Evolutionary conservation across 352 stramenopile species (phyloP).

Genomic region (Phytophthora kernoviae): DNA sequence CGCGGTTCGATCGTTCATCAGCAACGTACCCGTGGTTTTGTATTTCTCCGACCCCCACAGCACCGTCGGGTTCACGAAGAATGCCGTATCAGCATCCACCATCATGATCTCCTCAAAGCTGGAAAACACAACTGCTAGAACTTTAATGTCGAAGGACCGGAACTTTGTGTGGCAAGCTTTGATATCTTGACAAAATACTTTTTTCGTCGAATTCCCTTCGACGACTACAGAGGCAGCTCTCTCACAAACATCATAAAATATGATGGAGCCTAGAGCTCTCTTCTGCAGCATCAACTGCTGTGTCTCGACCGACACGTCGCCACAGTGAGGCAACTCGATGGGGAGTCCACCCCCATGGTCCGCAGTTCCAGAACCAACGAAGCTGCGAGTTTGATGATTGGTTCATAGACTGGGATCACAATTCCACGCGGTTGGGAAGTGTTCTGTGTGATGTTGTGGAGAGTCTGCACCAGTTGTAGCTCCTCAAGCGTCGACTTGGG

Average conservation of each 20-base stretch:
- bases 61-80: slow-evolving; percentile 41
- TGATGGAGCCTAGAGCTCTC: slow-evolving; percentile 9
- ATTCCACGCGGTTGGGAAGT: slow-evolving; percentile 20
- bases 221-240: slow-evolving; percentile 7
- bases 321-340: slow-evolving; percentile 46
- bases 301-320: slow-evolving; percentile 22
- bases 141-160: slow-evolving; percentile 36
- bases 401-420: slow-evolving; percentile 38
- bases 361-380: slow-evolving; percentile 40
- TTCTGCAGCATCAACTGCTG: slow-evolving; percentile 17
- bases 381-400: slow-evolving; percentile 27
- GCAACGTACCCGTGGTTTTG: slow-evolving; percentile 37
- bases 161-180: slow-evolving; percentile 35
- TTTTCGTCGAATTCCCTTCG: slow-evolving; percentile 5
- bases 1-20: slow-evolving; percentile 53
- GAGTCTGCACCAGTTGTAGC: slow-evolving; percentile 19
- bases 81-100: slow-evolving; percentile 47
- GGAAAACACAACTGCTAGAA: slow-evolving; percentile 40
- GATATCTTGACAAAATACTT: slow-evolving; percentile 37
- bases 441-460: slow-evolving; percentile 19
- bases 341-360: slow-evolving; percentile 24
- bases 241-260: slow-evolving; percentile 39
- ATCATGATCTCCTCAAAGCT: slow-evolving; percentile 59
- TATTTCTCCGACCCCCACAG: slow-evolving; percentile 39
- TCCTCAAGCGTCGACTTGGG: slow-evolving; percentile 5